Base-by-base conservation (phyloP, 208 protist genomes). In the Sergeia podlipaevii region DNA sequence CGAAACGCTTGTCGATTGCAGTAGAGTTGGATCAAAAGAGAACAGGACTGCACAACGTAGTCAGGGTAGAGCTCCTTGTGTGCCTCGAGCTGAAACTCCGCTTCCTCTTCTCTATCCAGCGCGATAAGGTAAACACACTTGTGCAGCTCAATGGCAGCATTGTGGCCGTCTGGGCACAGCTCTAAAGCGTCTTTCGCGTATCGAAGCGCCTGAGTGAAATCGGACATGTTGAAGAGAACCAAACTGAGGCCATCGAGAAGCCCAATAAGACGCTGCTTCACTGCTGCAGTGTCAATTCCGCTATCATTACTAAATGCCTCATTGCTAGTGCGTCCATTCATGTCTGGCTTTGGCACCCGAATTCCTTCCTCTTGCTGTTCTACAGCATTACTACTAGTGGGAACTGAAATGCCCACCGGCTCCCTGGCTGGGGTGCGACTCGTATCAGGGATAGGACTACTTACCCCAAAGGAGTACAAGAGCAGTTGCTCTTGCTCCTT, bases 201-300 rank as follows among this genome's bases (percentile, higher is more conserved):
- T 37, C 81, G 88, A 33, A 91, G 71, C 20, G 88, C 88, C 60
- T 91, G 83, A 10, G 60, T 67, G 39, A 83, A 85, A 60, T 77
- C 70, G 34, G 65, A 64, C 27, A 80, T 66, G 28, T 78, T 80
- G 44, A 85, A 95, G 17, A 91, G 67, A 7, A 79, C 64, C 2
- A 91, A 71, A 28, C 88, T 72, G 7, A 95, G 57, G 0, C 84
- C 88, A 39, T 95, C 88, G 29, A 95, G 65, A 54, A 95, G 72
- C 4, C 77, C 78, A 0, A 74, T 80, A 6, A 95, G 67, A 0
- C 88, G 88, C 3, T 18, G 21, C 42, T 74, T 51, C 23, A 95
- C 71, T 13, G 78, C 69, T 4, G 45, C 37, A 3, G 58, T 38
- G 45, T 61, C 20, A 1, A 68, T 37, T 3, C 52, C 61, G 3